phyloP scores from a whole-genome alignment of 352 stramenopile genomes.

The Globisporangium irregulare region DNA sequence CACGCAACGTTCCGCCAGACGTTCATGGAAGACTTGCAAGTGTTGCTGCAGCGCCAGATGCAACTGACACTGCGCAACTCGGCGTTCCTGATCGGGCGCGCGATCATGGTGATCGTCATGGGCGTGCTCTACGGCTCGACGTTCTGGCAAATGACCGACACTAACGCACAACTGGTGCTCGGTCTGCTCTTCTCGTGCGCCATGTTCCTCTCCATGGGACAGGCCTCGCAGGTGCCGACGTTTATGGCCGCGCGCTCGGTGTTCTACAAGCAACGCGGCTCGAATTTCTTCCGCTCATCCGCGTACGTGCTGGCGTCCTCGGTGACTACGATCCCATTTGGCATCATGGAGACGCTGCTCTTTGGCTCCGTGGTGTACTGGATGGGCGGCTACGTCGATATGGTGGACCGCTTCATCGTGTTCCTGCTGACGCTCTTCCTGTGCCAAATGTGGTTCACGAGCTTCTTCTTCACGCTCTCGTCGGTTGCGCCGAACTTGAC shows the following conservation, averaged over 20 bases:
- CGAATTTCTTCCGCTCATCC: slow-evolving; percentile 85
- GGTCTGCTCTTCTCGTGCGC: slow-evolving; percentile 86
- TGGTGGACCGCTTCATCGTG: slow-evolving; percentile 41
- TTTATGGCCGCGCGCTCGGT: slow-evolving; percentile 73
- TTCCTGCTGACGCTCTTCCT: slow-evolving; percentile 72
- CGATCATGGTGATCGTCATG: slow-evolving; percentile 63
- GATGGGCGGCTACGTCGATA: slow-evolving; percentile 76
- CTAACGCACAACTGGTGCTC: slow-evolving; percentile 61
- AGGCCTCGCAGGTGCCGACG: slow-evolving; percentile 72
- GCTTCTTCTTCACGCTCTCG: slow-evolving; percentile 69
- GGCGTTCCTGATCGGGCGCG: slow-evolving; percentile 39
- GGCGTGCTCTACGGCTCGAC: slow-evolving; percentile 59
- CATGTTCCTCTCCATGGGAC: slow-evolving; percentile 85
- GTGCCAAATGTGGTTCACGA: slow-evolving; percentile 62
- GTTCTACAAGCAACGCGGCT: slow-evolving; percentile 89
- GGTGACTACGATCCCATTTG: slow-evolving; percentile 49
- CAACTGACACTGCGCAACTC: slow-evolving; percentile 60
- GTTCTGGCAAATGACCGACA: slow-evolving; percentile 60
- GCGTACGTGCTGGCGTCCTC: slow-evolving; percentile 73
- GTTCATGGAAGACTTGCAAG: slow-evolving; percentile 40
- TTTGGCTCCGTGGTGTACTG: slow-evolving; percentile 90
- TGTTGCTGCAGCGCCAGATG: slow-evolving; percentile 60
- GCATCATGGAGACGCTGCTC: slow-evolving; percentile 69
- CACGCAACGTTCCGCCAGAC: slow-evolving; percentile 39
- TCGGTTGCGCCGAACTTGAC: slow-evolving; percentile 37